Base-by-base conservation (phyloP, 768 basidiomycete species). In the Boletus tylopilopsis region DNA sequence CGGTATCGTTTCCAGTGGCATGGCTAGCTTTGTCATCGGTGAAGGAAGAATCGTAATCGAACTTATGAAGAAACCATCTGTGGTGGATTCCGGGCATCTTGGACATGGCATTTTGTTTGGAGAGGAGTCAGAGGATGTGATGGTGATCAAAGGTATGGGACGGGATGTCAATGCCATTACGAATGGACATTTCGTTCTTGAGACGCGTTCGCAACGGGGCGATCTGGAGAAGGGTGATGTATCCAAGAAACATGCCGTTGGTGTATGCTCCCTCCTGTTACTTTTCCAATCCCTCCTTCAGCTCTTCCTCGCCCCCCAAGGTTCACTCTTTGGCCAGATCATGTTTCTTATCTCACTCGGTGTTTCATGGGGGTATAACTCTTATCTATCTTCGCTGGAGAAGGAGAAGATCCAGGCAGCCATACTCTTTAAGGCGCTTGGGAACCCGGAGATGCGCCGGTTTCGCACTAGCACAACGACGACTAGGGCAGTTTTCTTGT, bases 311-410 rank as follows among this genome's bases (percentile, higher is more conserved):
- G 56, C 67, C 32, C 69, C 69, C 0, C 65, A 67, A 49, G 61
- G 60, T 12, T 27, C 51, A 2, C 58, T 71, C 6, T 71, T 71
- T 16, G 69, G 70, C 5, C 70, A 70, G 37, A 46, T 62, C 38
- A 60, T 71, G 66, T 71, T 71, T 42, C 42, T 66, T 22, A 5
- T 47, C 8, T 61, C 67, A 6, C 57, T 71, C 34, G 59, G 46
- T 6, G 52, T 59, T 2, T 71, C 67, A 0, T 71, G 70, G 69
- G 42, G 23, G 7, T 68, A 71, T 37, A 70, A 68, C 29, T 57
- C 62, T 0, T 68, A 60, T 30, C 53, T 70, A 6, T 61, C 68
- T 10, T 64, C 62, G 4, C 47, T 76, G 63, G 72, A 75, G 46
- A 64, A 54, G 21, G 57, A 60, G 45, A 62, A 58, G 45, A 51